Conservation (phyloP, 2,329 filamentous ascomycete genomes). For the Fusarium abutilonis region DNA sequence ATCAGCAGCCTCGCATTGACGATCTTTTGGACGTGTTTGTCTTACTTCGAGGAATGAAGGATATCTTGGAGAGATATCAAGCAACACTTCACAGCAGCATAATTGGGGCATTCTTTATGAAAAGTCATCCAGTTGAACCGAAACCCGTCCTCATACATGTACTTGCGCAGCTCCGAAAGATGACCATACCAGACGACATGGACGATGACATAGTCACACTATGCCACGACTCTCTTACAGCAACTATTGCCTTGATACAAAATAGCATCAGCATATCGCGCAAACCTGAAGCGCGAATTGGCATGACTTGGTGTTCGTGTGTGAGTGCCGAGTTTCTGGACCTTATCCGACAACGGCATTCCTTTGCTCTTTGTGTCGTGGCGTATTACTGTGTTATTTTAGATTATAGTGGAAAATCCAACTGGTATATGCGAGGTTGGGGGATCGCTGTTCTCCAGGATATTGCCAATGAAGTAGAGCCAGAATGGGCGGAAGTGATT, state of each 20-base stretch:
- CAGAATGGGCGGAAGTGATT: constrained; percentile 7
- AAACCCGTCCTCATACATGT: constrained; percentile 11
- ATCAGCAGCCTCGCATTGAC: constrained; percentile 41
- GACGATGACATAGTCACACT: background rate
- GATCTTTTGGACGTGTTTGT: constrained; percentile 49
- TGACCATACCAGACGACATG: constrained; percentile 13
- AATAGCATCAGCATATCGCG: background rate
- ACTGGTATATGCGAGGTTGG: constrained; percentile 35
- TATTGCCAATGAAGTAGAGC: constrained; percentile 10
- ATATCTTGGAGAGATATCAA: constrained; percentile 44
- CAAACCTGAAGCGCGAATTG: constrained; percentile 11
- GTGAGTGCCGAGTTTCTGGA: constrained; percentile 29
- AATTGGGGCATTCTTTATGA: constrained; percentile 11
- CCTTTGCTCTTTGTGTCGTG: constrained; percentile 23
- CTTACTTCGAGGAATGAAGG: constrained; percentile 47
- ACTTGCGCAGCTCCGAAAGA: constrained; percentile 18
- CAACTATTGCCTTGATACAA: constrained; percentile 13
- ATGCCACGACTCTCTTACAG: constrained; percentile 12
- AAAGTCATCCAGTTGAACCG: background rate
- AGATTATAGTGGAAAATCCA: constrained; percentile 9
- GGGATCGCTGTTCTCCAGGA: constrained; percentile 17
- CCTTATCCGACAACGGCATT: constrained; percentile 25
- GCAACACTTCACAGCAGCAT: constrained; percentile 9
- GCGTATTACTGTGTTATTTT: constrained; percentile 33
- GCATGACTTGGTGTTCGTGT: constrained; percentile 29